Percentiles rank a stretch among this genome's conserved stretches.
These are phyloP conservation scores for Lactarius psammicola DNA, from an alignment of 768 basidiomycete genomes.

Conservation along the genomic window DNA sequence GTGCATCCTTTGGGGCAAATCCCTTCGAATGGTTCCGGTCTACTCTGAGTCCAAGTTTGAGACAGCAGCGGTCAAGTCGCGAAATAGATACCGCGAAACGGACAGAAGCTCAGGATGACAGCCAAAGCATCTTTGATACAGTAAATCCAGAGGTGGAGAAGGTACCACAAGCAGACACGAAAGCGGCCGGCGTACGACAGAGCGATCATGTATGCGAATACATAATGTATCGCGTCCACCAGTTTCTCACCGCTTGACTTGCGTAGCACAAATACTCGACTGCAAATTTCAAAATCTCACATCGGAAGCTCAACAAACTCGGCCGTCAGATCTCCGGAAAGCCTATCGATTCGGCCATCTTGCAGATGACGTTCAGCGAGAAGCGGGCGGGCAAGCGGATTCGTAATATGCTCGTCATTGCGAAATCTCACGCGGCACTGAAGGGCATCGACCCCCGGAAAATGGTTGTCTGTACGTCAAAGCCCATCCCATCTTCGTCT, in stretches of 20 bases:
- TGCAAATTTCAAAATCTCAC: conserved; percentile 89
- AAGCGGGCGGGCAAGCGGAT: conserved; percentile 86
- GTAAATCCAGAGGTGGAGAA: conserved; percentile 11
- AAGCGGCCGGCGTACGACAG: conserved; percentile 11
- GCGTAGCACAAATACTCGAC: conserved; percentile 90
- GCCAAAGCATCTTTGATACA: conserved; percentile 50
- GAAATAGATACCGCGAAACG: conserved; percentile 38
- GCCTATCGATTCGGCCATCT: conserved; percentile 91
- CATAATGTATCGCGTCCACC: not conserved
- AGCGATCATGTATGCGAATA: conserved; percentile 25
- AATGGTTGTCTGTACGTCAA: conserved; percentile 75
- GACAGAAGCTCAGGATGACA: conserved; percentile 46
- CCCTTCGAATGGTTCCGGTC: conserved; percentile 29
- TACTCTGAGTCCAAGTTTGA: conserved; percentile 19
- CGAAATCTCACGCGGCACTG: conserved; percentile 79
- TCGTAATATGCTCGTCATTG: conserved; percentile 83
- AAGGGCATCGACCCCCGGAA: conserved; percentile 70
- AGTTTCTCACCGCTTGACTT: not conserved
- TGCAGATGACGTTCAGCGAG: conserved; percentile 96
- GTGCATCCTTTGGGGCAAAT: conserved; percentile 26
- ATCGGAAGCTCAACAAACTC: conserved; percentile 88
- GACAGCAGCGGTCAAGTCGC: conserved; percentile 21
- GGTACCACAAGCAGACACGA: not conserved
- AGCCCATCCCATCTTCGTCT: not conserved
- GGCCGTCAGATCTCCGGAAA: conserved; percentile 84